These are phyloP conservation scores for Eutrema heterophyllum DNA, from an alignment of 345 rosid species.

Conservation along the genomic window DNA sequence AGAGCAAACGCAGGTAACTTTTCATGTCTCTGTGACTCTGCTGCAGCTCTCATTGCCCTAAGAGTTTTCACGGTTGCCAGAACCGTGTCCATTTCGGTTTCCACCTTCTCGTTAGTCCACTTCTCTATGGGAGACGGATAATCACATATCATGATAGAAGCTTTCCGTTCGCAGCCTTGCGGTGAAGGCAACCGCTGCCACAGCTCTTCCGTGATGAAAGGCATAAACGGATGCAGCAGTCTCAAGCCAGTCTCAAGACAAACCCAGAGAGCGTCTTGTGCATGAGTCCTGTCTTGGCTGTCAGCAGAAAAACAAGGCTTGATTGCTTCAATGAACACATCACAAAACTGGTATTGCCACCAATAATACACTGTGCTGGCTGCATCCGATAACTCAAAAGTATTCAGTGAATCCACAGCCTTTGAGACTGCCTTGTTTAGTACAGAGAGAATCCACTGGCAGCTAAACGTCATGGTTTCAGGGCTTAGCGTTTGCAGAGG, in stretches of 20 bases:
- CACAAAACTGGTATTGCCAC: slow-evolving; percentile 92
- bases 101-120: slow-evolving; percentile 59
- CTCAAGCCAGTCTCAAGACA: slow-evolving; percentile 72
- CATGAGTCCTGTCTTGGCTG: slow-evolving; percentile 15
- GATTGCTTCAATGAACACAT: slow-evolving; percentile 74
- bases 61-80: slow-evolving; percentile 56
- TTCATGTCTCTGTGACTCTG: slow-evolving; percentile 56
- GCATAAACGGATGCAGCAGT: slow-evolving; percentile 87
- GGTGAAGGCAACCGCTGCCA: slow-evolving; percentile 68
- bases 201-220: slow-evolving; percentile 72
- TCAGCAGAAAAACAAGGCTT: slow-evolving; percentile 63
- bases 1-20: slow-evolving; percentile 65
- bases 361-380: slow-evolving; percentile 60
- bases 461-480: slow-evolving; percentile 54
- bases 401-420: slow-evolving; percentile 46
- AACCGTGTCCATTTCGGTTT: slow-evolving; percentile 62
- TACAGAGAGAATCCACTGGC: slow-evolving; percentile 77
- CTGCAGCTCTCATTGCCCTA: slow-evolving; percentile 51
- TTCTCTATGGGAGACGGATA: slow-evolving; percentile 56
- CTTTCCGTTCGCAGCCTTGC: not conserved
- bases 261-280: slow-evolving; percentile 57
- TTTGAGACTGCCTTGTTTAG: slow-evolving; percentile 59
- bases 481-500: slow-evolving; percentile 34
- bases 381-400: slow-evolving; percentile 68
- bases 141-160: slow-evolving; percentile 67